A percentile compares a stretch with the other conserved stretches of the same genome.
Conservation (phyloP, 148 eudicot species). For the Rhododendron ferrugineum region DNA sequence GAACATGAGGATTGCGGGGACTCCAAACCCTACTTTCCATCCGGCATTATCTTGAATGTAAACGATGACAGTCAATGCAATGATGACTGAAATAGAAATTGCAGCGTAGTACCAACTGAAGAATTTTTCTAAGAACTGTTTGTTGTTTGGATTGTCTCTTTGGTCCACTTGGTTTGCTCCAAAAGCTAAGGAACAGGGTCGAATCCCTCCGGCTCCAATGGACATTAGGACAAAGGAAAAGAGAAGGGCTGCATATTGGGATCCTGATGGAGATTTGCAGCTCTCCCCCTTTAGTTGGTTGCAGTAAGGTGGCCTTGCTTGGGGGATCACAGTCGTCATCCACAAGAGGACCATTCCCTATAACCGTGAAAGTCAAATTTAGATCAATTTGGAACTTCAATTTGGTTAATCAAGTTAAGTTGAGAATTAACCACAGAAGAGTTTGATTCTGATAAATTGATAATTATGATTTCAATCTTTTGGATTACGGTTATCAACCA, state of each 20-base stretch:
- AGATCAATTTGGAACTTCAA: not conserved
- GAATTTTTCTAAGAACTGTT: slow-evolving; percentile 54
- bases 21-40: slow-evolving; percentile 77
- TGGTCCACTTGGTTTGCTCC: slow-evolving; percentile 80
- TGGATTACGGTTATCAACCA: not conserved
- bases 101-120: slow-evolving; percentile 83
- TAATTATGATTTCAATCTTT: not conserved
- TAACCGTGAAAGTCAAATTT: not conserved
- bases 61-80: slow-evolving; percentile 64
- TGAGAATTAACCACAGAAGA: not conserved
- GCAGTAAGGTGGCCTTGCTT: slow-evolving; percentile 64
- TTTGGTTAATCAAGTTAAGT: not conserved
- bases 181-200: slow-evolving; percentile 84
- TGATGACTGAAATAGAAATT: slow-evolving; percentile 38
- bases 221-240: slow-evolving; percentile 57
- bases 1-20: slow-evolving; percentile 67
- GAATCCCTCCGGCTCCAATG: slow-evolving; percentile 77
- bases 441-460: not conserved
- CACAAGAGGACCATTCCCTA: slow-evolving; percentile 75
- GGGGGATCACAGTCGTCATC: slow-evolving; percentile 71
- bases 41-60: slow-evolving; percentile 78
- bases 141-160: slow-evolving; percentile 35
- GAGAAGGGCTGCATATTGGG: slow-evolving; percentile 42
- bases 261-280: slow-evolving; percentile 45
- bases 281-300: slow-evolving; percentile 18